Evolutionary conservation across 768 basidiomycete species (phyloP), one percentile per base, ranked within the genome.

Genomic region (Trichaptum fuscoviolaceum): DNA sequence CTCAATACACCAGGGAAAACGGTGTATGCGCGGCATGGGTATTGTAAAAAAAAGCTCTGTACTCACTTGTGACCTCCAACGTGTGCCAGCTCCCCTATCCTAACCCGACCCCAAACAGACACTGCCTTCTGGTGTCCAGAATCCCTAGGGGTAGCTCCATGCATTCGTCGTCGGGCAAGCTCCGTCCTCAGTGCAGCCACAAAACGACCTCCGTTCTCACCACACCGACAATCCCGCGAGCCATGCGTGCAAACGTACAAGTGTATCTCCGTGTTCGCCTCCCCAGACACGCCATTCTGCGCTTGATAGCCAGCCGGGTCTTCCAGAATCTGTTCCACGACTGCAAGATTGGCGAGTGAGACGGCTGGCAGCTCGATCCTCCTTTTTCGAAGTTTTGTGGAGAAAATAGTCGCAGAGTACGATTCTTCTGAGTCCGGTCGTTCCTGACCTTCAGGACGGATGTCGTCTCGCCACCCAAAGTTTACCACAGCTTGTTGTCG

Each of bases 61-160:
- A 81, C 87, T 73, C 72, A 91, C 92, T 91, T 82, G 76, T 95
- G 93, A 26, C 92, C 92, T 0, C 93, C 93, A 63, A 95, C 87
- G 75, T 95, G 93, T 1, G 84, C 89, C 7, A 89, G 84, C 69
- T 92, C 86, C 2, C 85, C 85, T 1, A 93, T 78, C 58, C 74
- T 74, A 25, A 81, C 80, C 70, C 68, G 69, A 35, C 80, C 71
- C 10, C 42, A 52, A 2, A 52, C 15, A 52, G 42, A 4, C 2
- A 52, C 20, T 2, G 42, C 42, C 12, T 52, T 20, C 12, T 20
- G 12, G 15, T 52, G 15, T 52, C 42, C 42, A 52, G 3, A 52
- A 15, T 12, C 12, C 12, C 15, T 12, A 52, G 15, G 12, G 15
- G 20, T 52, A 52, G 42, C 42, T 15, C 3, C 42, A 4, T 35